phyloP scores from a whole-genome alignment of 768 basidiomycete species.

The Pleurotus pulmonarius region DNA sequence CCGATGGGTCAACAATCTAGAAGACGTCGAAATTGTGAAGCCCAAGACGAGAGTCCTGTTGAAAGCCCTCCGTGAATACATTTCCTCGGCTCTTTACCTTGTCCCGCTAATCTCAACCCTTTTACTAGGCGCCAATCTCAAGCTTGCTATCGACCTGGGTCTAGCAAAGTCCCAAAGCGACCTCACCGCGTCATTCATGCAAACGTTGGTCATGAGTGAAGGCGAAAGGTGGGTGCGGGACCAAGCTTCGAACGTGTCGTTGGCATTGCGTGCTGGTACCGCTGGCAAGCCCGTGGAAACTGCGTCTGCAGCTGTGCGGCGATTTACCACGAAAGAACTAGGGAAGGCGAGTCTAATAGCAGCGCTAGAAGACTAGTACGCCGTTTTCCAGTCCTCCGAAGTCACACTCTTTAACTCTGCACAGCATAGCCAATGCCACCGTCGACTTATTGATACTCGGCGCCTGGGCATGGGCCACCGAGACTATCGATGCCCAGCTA shows the following conservation, averaged over 20 bases:
- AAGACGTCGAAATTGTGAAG: conserved; percentile 73
- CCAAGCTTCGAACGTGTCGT: conserved; percentile 62
- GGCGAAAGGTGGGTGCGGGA: conserved; percentile 86
- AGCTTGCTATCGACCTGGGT: conserved; percentile 89
- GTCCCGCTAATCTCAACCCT: not conserved
- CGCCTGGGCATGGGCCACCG: conserved; percentile 68
- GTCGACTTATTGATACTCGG: conserved; percentile 80
- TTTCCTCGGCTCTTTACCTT: not conserved
- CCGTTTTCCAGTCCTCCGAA: conserved; percentile 8
- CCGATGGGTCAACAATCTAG: conserved; percentile 85
- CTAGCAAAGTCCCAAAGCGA: conserved; percentile 77
- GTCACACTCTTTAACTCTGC: conserved; percentile 3
- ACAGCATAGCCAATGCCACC: conserved; percentile 84
- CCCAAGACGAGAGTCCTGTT: conserved; percentile 67
- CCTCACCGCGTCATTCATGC: conserved; percentile 88
- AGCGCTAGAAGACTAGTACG: conserved; percentile 87
- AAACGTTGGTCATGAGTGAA: conserved; percentile 95
- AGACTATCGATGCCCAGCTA: conserved; percentile 53
- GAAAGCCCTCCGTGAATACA: conserved; percentile 67
- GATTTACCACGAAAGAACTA: conserved; percentile 85
- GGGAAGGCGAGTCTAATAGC: conserved; percentile 77
- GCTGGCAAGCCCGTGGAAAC: conserved; percentile 71
- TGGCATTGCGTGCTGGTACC: conserved; percentile 65
- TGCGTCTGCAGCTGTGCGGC: conserved; percentile 73
- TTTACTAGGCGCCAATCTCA: conserved; percentile 69